Evolutionary conservation across 108 stramenopile species (phyloP), one percentile per base, ranked within the genome.

Genomic region (Fistulifera solaris): DNA sequence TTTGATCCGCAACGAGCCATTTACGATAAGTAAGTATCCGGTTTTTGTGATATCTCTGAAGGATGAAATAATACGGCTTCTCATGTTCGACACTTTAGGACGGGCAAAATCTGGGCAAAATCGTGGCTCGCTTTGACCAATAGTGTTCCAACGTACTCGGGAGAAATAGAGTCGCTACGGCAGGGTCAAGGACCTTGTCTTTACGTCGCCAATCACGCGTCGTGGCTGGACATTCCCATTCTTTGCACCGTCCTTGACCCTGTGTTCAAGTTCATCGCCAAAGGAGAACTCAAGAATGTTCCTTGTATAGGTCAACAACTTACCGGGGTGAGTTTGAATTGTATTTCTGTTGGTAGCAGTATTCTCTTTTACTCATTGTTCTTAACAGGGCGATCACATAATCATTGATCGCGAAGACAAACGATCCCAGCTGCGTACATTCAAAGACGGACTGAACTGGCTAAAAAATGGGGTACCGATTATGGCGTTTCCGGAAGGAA

Each of bases 401-500:
- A 54, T 89, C 26, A 89, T 89, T 50, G 77, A 83, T 48, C 75
- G 87, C 5, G 74, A 69, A 38, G 76, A 89, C 61, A 70, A 81
- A 24, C 62, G 80, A 39, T 81, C 80, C 13, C 87, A 88, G 62
- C 65, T 88, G 7, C 64, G 60, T 38, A 82, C 80, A 1, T 88
- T 88, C 68, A 81, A 80, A 67, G 68, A 81, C 43, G 80, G 68
- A 0, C 62, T 80, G 7, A 57, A 28, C 15, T 88, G 76, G 63
- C 64, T 88, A 7, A 71, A 80, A 38, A 58, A 71, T 1, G 87
- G 83, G 0, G 68, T 82, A 10, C 80, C 87, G 15, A 68, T 88
- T 63, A 84, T 88, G 87, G 87, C 87, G 0, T 88, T 88, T 57
- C 87, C 87, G 0, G 87, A 88, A 56, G 87, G 87, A 22, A 58